phyloP scores from a whole-genome alignment of 129 eudicot species.

The Smallanthus sonchifolius region DNA sequence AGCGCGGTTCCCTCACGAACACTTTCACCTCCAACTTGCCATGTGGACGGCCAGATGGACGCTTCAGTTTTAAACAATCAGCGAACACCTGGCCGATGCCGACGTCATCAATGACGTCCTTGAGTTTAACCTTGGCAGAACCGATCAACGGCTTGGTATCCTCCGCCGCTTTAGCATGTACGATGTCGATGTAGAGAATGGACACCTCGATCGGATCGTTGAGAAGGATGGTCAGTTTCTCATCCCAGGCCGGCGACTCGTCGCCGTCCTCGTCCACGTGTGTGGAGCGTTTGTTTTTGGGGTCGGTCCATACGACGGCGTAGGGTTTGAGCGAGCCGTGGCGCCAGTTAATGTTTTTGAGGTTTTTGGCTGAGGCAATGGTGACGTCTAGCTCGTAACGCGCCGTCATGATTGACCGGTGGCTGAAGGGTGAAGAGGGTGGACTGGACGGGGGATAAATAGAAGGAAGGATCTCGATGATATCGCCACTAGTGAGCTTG shows the following conservation, averaged over 20 bases:
- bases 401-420: slow-evolving; percentile 60
- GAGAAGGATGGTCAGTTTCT: slow-evolving; percentile 56
- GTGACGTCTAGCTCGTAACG: slow-evolving; percentile 66
- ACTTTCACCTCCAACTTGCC: slow-evolving; percentile 55
- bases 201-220: slow-evolving; percentile 62
- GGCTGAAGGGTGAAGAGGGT: too few relatives aligned
- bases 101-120: slow-evolving; percentile 52
- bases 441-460: too few relatives aligned
- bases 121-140: slow-evolving; percentile 58
- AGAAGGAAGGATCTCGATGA: too few relatives aligned
- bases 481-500: too few relatives aligned
- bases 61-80: slow-evolving; percentile 46
- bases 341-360: slow-evolving; percentile 89
- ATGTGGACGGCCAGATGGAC: slow-evolving; percentile 95
- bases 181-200: slow-evolving; percentile 60
- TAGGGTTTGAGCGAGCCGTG: slow-evolving; percentile 75
- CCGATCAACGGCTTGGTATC: slow-evolving; percentile 87
- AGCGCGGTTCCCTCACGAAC: slow-evolving; percentile 43
- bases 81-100: slow-evolving; percentile 39
- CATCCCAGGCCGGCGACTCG: slow-evolving; percentile 59
- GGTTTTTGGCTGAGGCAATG: slow-evolving; percentile 61
- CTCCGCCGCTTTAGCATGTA: slow-evolving; percentile 59
- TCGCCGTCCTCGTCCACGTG: slow-evolving; percentile 61
- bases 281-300: slow-evolving; percentile 56
- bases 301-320: slow-evolving; percentile 85